Evolutionary conservation across 169 alveolate genomes (phyloP), one percentile per base, ranked within the genome.

Genomic region (Plasmodium vinckei): DNA sequence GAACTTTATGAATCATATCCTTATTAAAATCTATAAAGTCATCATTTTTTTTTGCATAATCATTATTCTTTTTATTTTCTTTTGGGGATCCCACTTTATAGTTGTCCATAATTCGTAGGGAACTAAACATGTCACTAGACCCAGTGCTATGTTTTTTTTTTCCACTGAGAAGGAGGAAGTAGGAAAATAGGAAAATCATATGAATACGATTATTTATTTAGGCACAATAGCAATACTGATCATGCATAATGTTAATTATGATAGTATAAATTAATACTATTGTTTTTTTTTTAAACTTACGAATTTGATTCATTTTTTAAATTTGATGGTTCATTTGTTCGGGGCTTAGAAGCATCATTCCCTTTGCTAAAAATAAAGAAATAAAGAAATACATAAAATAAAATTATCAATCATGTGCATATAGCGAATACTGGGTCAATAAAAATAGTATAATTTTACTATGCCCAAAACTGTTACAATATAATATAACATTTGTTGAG

Each of bases 71-170:
- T 63, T 75, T 75, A 46, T 33, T 79, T 53, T 17, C 46, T 9
- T 39, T 17, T 13, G 59, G 3, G 4, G 44, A 64, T 39, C 56
- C 84, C 17, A 10, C 19, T 79, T 79, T 67, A 33, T 44, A 65
- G 46, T 67, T 56, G 56, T 79, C 89, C 13, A 65, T 15, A 51
- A 79, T 79, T 65, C 54, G 65, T 44, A 79, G 44, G 63, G 89
- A 79, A 47, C 56, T 65, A 27, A 79, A 79, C 65, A 79, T 79
- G 60, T 65, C 89, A 7, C 65, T 42, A 27, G 42, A 65, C 15
- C 64, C 63, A 15, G 59, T 9, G 44, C 42, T 64, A 9, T 65
- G 9, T 61, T 7, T 67, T 5, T 19, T 46, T 15, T 53, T 67
- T 65, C 54, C 63, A 21, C 59, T 65, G 9, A 39, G 49, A 79